Evolutionary conservation across 2,329 filamentous ascomycete genomes (phyloP).

Genomic region (Xylariaceae sp.): DNA sequence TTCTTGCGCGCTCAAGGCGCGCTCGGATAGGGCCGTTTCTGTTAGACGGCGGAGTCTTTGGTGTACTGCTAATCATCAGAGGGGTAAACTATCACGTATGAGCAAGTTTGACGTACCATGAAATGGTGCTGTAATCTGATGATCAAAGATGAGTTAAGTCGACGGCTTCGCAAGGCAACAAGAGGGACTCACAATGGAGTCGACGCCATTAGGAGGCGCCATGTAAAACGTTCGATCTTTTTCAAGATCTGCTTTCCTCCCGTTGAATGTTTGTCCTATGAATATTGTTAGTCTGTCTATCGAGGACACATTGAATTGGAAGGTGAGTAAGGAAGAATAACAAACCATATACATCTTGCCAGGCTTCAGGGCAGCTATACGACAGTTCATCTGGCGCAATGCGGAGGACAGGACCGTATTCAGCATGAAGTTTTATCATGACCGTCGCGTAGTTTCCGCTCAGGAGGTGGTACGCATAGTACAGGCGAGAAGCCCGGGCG

Average conservation of each 20-base stretch:
- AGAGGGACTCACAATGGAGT: not conserved
- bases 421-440: conserved; percentile 4
- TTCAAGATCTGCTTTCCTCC: not conserved
- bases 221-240: not conserved
- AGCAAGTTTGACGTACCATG: not conserved
- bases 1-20: not conserved
- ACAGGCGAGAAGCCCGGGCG: conserved; percentile 1
- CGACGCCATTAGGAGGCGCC: not conserved
- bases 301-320: not conserved
- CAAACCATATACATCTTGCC: not conserved
- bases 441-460: not conserved
- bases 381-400: conserved; percentile 10
- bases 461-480: not conserved
- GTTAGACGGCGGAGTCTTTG: not conserved
- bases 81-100: not conserved
- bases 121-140: not conserved
- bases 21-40: not conserved
- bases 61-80: not conserved
- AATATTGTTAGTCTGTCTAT: not conserved
- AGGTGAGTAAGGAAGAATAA: not conserved
- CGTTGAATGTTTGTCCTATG: not conserved
- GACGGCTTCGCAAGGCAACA: not conserved
- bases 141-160: not conserved
- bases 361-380: not conserved
- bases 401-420: conserved; percentile 14